Evolutionary conservation across 1,139 yeast species (phyloP), one percentile per base, ranked within the genome.

Genomic region (Lodderomyces pseudojiufengensis): DNA sequence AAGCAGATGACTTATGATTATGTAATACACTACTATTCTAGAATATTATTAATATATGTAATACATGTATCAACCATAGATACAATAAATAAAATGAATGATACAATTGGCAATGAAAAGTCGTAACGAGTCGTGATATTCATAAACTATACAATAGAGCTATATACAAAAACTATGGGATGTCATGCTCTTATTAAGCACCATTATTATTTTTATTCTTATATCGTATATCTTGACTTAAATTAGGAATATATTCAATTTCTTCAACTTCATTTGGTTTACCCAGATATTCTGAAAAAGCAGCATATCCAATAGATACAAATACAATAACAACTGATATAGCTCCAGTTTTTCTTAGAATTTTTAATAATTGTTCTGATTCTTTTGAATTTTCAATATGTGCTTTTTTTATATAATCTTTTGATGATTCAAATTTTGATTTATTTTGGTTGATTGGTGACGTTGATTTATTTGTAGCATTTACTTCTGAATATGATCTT

Each of bases 341-440:
- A 1, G 54, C 62, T 1, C 76, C 76, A 1, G 55, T 41, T 31
- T 46, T 49, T 33, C 76, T 50, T 20, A 69, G 46, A 9, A 48
- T 41, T 37, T 53, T 58, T 35, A 69, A 47, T 3, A 65, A 55
- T 20, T 46, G 50, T 31, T 56, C 49, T 3, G 72, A 57, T 33
- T 59, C 67, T 22, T 44, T 41, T n/a, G 68, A 48, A 20, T 52
- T 52, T 31, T 65, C 73, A 32, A 61, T 63, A 6, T 64, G 70
- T 12, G 65, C 55, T 33, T 53, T 52, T 39, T 60, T 55, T 24
- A 35, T 21, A 16, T 29, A 40, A 10, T 29, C 36, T 30, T 40
- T 40, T 12, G 40, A 31, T 3, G 36, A 13, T 22, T 33, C 35
- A 8, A 33, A 27, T 28, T 27, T 36, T 18, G 20, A 18, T 18